phyloP scores from a whole-genome alignment of 768 basidiomycete genomes.

The Leccinum longicurvipes region DNA sequence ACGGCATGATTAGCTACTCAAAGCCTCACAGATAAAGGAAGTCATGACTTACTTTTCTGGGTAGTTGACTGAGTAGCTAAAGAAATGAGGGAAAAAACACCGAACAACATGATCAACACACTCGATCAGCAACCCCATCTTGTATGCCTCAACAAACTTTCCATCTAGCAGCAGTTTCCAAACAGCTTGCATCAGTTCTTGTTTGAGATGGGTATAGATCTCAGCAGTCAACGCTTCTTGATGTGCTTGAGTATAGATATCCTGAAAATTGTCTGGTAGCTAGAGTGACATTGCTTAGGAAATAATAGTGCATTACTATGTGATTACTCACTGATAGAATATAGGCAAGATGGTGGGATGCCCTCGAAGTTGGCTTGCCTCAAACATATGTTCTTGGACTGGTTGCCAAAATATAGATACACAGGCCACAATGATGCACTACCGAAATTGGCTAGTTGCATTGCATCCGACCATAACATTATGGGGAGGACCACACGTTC shows the following conservation, averaged over 20 bases:
- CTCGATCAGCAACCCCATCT: conserved; percentile 17
- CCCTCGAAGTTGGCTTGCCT: conserved; percentile 4
- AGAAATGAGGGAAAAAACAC: conserved; percentile 18
- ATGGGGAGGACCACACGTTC: no score
- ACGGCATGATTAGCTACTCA: neutral
- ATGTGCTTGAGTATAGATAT: conserved; percentile 4
- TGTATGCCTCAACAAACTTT: neutral
- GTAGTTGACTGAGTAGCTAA: conserved; percentile 29
- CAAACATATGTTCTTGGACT: conserved; percentile 7
- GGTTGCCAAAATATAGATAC: conserved; percentile 3
- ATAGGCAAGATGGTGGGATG: conserved; percentile 18
- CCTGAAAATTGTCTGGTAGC: neutral
- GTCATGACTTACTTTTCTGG: conserved; percentile 30
- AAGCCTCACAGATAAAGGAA: neutral
- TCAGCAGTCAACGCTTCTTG: no score
- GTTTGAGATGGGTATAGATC: no score
- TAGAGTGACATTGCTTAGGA: neutral
- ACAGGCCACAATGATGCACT: conserved; percentile 14
- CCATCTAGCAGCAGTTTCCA: no score
- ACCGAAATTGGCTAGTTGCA: conserved; percentile 10
- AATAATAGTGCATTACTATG: neutral
- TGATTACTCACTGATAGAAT: conserved; percentile 10
- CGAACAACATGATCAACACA: conserved; percentile 19
- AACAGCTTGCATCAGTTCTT: no score
- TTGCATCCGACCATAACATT: no score